These are phyloP conservation scores for Cytospora piceae DNA, from an alignment of 2,329 filamentous ascomycete genomes.

Conservation along the genomic window DNA sequence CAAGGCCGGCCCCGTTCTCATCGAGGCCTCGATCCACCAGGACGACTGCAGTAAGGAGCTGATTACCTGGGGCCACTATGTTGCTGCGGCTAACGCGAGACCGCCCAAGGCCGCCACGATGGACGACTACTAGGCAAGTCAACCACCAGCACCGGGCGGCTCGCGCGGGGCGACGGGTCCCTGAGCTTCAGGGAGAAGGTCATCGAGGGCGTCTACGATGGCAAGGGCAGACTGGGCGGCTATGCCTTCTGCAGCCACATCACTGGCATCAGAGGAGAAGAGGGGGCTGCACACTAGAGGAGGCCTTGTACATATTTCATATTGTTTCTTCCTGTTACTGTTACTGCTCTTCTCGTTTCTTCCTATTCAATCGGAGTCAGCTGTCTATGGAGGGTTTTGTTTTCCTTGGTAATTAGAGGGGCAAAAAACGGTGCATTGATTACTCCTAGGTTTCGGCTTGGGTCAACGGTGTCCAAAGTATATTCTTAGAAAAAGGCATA, in stretches of 20 bases:
- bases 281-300: conserved; percentile 1
- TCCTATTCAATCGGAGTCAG: conserved; percentile 21
- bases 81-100: conserved; percentile 36
- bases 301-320: conserved; percentile 13
- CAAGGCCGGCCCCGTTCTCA: conserved; percentile 34
- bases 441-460: conserved; percentile 16
- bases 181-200: conserved; percentile 6
- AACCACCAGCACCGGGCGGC: conserved; percentile 10
- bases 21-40: conserved; percentile 37
- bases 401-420: conserved; percentile 18
- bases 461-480: conserved; percentile 22
- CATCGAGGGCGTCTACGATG: conserved; percentile 27
- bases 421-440: conserved; percentile 18
- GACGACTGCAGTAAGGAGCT: conserved; percentile 37
- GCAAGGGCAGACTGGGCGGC: conserved; percentile 25
- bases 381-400: conserved; percentile 10
- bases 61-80: conserved; percentile 38
- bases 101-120: conserved; percentile 31
- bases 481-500: conserved; percentile 28
- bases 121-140: conserved; percentile 26
- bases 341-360: neutral
- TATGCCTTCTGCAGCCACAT: conserved; percentile 28
- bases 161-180: conserved; percentile 2
- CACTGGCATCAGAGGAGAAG: conserved; percentile 21
- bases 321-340: neutral